Evolutionary conservation across 202 grass and related monocot genomes (phyloP), one percentile per base, ranked within the genome.

Genomic region (Saccharum hybrid): DNA sequence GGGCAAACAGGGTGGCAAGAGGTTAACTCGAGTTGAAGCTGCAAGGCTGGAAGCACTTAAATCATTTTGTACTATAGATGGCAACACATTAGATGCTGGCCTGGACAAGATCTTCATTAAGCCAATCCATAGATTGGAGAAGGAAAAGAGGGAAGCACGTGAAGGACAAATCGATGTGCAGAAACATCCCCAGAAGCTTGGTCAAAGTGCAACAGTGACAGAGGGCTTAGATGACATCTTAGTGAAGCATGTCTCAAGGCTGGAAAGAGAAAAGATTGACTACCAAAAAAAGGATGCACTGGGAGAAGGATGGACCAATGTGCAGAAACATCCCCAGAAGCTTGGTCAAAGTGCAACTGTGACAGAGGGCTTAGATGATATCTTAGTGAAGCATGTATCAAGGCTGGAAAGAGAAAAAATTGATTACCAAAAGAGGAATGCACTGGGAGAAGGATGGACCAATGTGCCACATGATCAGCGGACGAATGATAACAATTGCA

Each of bases 331-430:
- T 85, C 72, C 63, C 10, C 39, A 60, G 67, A 83, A 81, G 68
- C 39, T 19, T 84, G 26, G 19, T 38, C 38, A 48, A 63, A 65
- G 64, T 23, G 31, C 56, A 60, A 22, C 45, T 41, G 67, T 33
- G 18, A 19, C 68, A 68, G 70, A 57, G 39, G 86, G 90, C 79
- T 93, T 94, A 82, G 92, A 89, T 38, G 80, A 84, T 75, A 84
- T 93, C 56, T 84, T 94, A 59, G 84, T 94, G 72, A 97, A 89
- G 64, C 92, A 84, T 77, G 86, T 87, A 4, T 77, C 86, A 37
- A 90, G 71, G 78, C 68, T 85, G 43, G 94, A 94, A 88, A 97
- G 64, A 71, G 90, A 89, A 31, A 94, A 90, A 41, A 66, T 81
- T 36, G 81, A 75, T 37, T 68, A 62, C 33, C 13, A 77, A 81